Evolutionary conservation across 805 yeast species (phyloP).

Genomic region (Schwanniomyces vanrijiae): DNA sequence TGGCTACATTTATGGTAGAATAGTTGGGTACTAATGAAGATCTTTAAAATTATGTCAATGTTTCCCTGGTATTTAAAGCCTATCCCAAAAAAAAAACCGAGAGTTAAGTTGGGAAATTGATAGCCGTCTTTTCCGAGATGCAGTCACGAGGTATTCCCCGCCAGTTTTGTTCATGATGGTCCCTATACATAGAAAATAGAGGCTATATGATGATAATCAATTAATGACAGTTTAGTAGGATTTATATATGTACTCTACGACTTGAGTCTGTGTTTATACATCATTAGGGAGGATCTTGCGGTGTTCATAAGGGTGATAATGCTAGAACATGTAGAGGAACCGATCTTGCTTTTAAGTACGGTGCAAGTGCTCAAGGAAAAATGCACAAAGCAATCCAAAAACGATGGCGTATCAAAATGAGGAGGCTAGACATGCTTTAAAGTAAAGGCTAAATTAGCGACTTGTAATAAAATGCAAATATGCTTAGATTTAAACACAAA

Average conservation of each 20-base stretch:
- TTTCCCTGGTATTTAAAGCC: no score
- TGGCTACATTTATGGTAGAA: no score
- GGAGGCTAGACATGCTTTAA: not conserved
- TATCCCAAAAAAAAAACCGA: no score
- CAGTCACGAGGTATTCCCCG: not conserved
- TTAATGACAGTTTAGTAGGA: not conserved
- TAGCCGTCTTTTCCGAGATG: not conserved
- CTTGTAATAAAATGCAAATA: not conserved
- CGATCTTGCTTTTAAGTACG: not conserved
- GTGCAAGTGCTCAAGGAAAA: not conserved
- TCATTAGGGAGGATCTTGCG: not conserved
- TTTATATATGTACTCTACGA: no score
- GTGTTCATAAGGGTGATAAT: no score
- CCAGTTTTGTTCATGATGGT: not conserved
- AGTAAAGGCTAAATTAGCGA: not conserved
- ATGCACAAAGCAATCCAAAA: not conserved
- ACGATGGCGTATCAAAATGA: not conserved
- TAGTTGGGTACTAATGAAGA: no score
- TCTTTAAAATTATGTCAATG: no score
- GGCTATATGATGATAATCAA: not conserved
- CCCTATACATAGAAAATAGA: not conserved
- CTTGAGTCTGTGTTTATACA: not conserved
- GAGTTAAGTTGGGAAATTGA: no score
- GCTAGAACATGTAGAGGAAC: not conserved
- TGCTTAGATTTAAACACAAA: not conserved